phyloP scores from a whole-genome alignment of 768 basidiomycete species.

The Lactarius hengduanensis region DNA sequence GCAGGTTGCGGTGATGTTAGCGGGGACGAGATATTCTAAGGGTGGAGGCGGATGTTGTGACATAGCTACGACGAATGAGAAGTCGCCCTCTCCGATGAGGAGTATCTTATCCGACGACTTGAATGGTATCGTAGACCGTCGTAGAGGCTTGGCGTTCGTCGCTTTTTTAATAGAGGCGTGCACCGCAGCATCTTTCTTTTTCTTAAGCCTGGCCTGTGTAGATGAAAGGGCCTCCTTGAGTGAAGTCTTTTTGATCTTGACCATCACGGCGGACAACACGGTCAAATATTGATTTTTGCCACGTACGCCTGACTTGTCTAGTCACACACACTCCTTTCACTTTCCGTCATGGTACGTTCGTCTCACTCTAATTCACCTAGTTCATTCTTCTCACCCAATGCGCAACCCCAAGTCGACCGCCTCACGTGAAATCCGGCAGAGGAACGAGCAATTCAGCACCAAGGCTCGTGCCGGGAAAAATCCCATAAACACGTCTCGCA shows the following conservation, averaged over 20 bases:
- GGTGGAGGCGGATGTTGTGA: slow-evolving; percentile 46
- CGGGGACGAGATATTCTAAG: slow-evolving; percentile 53
- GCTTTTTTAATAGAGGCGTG: slow-evolving; percentile 50
- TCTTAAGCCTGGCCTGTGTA: slow-evolving; percentile 64
- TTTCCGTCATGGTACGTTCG: slow-evolving; percentile 15
- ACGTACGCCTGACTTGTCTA: slow-evolving; percentile 16
- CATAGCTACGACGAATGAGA: slow-evolving; percentile 84
- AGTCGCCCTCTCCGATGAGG: slow-evolving; percentile 92
- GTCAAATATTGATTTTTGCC: slow-evolving; percentile 23
- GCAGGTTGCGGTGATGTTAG: slow-evolving; percentile 82
- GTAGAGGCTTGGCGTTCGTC: slow-evolving; percentile 41
- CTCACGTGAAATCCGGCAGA: slow-evolving; percentile 77
- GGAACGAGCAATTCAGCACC: slow-evolving; percentile 77
- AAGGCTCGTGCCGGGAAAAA: slow-evolving; percentile 75
- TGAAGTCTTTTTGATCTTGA: slow-evolving; percentile 41
- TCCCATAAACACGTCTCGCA: slow-evolving; percentile 65
- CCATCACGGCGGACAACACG: slow-evolving; percentile 16
- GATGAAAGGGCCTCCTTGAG: slow-evolving; percentile 69
- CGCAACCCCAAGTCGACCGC: slow-evolving; percentile 40
- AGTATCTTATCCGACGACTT: slow-evolving; percentile 62
- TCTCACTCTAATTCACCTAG: not conserved
- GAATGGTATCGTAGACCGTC: slow-evolving; percentile 60
- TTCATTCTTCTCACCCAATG: slow-evolving; percentile 1
- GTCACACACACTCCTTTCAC: slow-evolving; percentile 6
- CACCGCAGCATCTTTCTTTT: slow-evolving; percentile 53